A percentile compares a stretch with the other conserved stretches of the same genome.
Evolutionary conservation across 78 protist genomes (phyloP).

Genomic region (Corallochytrium limacisporum): DNA sequence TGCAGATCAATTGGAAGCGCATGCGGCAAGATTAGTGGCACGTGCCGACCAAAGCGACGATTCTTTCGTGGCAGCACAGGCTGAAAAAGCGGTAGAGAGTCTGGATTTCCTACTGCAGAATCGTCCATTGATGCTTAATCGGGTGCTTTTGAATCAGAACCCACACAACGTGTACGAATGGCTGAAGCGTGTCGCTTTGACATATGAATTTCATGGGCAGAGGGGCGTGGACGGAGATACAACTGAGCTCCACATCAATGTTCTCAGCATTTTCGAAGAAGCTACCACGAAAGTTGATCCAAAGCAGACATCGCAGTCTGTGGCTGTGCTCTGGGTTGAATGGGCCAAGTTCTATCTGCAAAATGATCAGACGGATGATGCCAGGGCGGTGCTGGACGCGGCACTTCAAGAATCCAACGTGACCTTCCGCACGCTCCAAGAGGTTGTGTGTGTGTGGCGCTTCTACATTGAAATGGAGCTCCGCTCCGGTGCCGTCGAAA

Average conservation of each 20-base stretch:
- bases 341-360: conserved; percentile 23
- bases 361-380: conserved; percentile 28
- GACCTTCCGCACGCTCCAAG: conserved; percentile 45
- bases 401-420: conserved; percentile 35
- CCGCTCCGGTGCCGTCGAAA: conserved; percentile 15
- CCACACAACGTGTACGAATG: conserved; percentile 93
- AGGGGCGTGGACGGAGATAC: conserved; percentile 17
- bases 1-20: too few relatives aligned
- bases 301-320: neutral
- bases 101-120: too few relatives aligned
- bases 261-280: conserved; percentile 39
- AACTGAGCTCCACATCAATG: neutral
- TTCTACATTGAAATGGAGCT: conserved; percentile 88
- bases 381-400: conserved; percentile 51
- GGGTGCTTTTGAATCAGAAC: conserved; percentile 74
- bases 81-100: conserved; percentile 11
- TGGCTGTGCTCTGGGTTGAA: conserved; percentile 10
- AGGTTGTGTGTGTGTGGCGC: conserved; percentile 76
- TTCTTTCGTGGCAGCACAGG: too few relatives aligned
- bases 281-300: conserved; percentile 62
- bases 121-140: conserved; percentile 58
- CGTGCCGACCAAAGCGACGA: too few relatives aligned
- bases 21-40: too few relatives aligned
- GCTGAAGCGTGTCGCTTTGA: conserved; percentile 77
- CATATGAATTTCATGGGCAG: too few relatives aligned